Evolutionary conservation across 2,329 filamentous ascomycete species (phyloP).

Genomic region (Achaetomium macrosporum): DNA sequence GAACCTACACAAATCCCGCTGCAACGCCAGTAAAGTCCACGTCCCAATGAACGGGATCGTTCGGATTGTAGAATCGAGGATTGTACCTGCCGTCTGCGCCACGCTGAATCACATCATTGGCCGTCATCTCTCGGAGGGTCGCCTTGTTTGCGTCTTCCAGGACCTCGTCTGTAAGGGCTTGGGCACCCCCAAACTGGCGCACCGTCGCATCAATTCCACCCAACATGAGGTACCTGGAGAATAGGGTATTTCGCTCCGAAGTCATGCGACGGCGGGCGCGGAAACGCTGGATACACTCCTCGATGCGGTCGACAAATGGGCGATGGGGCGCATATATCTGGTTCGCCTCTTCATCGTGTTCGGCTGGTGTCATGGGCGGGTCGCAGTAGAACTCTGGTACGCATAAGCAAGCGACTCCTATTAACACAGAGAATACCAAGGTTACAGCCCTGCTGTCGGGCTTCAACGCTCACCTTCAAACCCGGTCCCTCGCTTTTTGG

Average conservation of each 20-base stretch:
- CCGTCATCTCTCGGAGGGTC: constrained; percentile 58
- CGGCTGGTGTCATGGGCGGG: constrained; percentile 65
- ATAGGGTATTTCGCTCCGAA: constrained; percentile 54
- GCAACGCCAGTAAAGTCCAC: constrained; percentile 77
- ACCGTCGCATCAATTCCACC: constrained; percentile 66
- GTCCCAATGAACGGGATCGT: constrained; percentile 53
- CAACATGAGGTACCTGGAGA: constrained; percentile 74
- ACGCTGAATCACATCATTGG: constrained; percentile 53
- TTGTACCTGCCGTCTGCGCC: constrained; percentile 36
- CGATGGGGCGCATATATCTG: constrained; percentile 58
- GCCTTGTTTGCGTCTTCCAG: constrained; percentile 56
- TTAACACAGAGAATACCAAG: not conserved
- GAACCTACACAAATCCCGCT: constrained; percentile 68
- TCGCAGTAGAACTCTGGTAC: constrained; percentile 69
- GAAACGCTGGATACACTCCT: constrained; percentile 79
- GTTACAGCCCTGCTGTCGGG: not conserved
- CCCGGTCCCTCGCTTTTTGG: constrained; percentile 48
- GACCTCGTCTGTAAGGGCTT: constrained; percentile 35
- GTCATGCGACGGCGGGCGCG: constrained; percentile 70
- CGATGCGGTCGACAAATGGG: constrained; percentile 63
- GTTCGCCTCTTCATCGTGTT: constrained; percentile 57
- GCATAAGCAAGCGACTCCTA: not conserved
- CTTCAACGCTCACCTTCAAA: constrained; percentile 54
- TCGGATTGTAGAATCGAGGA: constrained; percentile 45
- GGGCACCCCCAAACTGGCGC: constrained; percentile 56